phyloP scores from a whole-genome alignment of 208 protist genomes.

The Trypanosomatidae sp. region DNA sequence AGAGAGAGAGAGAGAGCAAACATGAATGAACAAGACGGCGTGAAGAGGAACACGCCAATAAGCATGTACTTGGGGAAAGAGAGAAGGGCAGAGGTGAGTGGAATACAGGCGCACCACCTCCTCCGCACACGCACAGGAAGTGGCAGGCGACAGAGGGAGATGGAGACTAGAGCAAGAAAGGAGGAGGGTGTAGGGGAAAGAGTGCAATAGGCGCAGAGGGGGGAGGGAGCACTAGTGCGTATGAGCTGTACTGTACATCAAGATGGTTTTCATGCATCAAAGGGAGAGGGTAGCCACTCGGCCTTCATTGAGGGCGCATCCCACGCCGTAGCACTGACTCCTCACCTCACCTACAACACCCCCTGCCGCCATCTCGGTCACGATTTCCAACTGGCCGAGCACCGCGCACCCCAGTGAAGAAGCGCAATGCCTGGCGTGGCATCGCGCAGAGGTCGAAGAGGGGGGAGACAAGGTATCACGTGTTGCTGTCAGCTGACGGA shows the following conservation, averaged over 20 bases:
- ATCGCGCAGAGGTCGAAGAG: neutral
- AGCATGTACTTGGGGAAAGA: neutral
- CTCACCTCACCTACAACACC: neutral
- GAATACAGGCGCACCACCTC: neutral
- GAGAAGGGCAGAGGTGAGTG: neutral
- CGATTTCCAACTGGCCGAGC: neutral
- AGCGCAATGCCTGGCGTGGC: neutral
- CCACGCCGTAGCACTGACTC: neutral
- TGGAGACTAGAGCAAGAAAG: neutral
- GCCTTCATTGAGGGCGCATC: neutral
- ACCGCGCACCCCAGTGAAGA: neutral
- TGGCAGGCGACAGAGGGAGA: neutral
- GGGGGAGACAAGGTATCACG: neutral
- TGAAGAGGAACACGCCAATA: neutral
- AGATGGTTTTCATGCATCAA: neutral
- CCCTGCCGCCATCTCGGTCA: neutral
- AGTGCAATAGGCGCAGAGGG: neutral
- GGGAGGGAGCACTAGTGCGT: neutral
- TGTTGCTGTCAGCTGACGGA: neutral
- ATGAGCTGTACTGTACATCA: constrained; percentile 4
- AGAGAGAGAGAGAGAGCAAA: neutral
- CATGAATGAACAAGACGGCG: neutral
- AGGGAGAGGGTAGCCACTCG: neutral
- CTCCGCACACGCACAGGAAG: neutral
- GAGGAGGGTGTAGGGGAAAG: neutral